A percentile compares a stretch with the other conserved stretches of the same genome.
phyloP scores from a whole-genome alignment of 306 rosid genomes.

The Dalbergia oliveri region DNA sequence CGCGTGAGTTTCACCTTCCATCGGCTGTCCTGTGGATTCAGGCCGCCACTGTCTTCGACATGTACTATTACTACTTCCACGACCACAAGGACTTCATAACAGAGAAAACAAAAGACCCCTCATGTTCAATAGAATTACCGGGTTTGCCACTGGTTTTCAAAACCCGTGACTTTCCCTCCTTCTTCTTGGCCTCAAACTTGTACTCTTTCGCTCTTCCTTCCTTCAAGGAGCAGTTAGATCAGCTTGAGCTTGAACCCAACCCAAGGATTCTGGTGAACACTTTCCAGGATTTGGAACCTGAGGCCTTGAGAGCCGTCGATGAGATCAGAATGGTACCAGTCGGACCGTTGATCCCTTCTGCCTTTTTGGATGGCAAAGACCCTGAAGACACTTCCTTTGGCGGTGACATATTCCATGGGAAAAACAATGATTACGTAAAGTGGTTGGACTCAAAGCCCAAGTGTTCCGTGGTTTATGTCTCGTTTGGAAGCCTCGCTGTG shows the following conservation, averaged over 20 bases:
- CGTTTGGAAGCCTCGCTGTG: slow-evolving; percentile 64
- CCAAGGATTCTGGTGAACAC: slow-evolving; percentile 54
- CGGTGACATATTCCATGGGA: slow-evolving; percentile 44
- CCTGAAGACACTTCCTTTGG: slow-evolving; percentile 53
- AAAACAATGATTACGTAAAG: slow-evolving; percentile 39
- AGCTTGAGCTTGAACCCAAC: slow-evolving; percentile 35
- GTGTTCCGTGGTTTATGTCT: slow-evolving; percentile 61
- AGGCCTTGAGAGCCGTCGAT: slow-evolving; percentile 44
- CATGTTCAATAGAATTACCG: slow-evolving; percentile 29
- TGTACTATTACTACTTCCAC: slow-evolving; percentile 56
- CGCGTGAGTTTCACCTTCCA: slow-evolving; percentile 50
- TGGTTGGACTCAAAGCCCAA: slow-evolving; percentile 66
- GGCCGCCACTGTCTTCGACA: slow-evolving; percentile 49
- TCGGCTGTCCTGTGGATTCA: slow-evolving; percentile 52
- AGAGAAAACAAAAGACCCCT: background rate
- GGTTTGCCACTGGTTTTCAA: slow-evolving; percentile 44
- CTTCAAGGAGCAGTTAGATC: slow-evolving; percentile 40
- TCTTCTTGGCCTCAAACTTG: background rate
- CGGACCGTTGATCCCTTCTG: slow-evolving; percentile 73
- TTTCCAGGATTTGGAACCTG: slow-evolving; percentile 51
- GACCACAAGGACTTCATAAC: slow-evolving; percentile 30
- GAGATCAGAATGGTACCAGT: slow-evolving; percentile 44
- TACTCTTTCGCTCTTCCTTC: slow-evolving; percentile 40
- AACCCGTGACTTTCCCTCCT: slow-evolving; percentile 47
- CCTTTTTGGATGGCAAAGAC: slow-evolving; percentile 48